These are phyloP conservation scores for Cryphonectria carpinicola DNA, from an alignment of 2,329 filamentous ascomycete species.

Conservation along the genomic window DNA sequence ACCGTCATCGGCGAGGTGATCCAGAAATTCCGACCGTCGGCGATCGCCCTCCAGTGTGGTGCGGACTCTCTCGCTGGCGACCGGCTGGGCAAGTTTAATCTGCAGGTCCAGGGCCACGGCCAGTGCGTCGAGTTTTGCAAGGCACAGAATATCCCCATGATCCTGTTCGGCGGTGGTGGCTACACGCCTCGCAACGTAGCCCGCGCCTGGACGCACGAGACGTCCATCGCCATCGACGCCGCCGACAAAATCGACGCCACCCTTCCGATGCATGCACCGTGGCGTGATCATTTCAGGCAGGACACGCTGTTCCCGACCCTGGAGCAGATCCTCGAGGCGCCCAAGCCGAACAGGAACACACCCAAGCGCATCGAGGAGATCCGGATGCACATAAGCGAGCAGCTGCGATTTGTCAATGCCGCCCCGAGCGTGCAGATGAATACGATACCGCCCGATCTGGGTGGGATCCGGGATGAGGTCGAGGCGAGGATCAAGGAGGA, in stretches of 20 bases:
- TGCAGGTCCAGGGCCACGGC: conserved; percentile 93
- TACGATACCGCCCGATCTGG: conserved; percentile 77
- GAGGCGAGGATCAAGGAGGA: conserved; percentile 70
- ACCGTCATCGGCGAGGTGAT: conserved; percentile 78
- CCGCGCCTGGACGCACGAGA: conserved; percentile 96
- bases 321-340: conserved; percentile 70
- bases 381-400: conserved; percentile 78
- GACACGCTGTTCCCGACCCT: conserved; percentile 88
- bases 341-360: conserved; percentile 77
- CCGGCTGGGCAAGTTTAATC: conserved; percentile 91
- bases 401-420: conserved; percentile 81
- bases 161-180: conserved; percentile 91
- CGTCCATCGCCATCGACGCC: conserved; percentile 81
- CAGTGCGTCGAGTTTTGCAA: conserved; percentile 91
- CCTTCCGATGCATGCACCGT: conserved; percentile 80
- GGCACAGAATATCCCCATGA: conserved; percentile 74
- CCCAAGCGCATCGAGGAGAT: conserved; percentile 76
- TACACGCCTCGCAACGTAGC: conserved; percentile 98
- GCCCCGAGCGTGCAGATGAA: conserved; percentile 88
- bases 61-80: conserved; percentile 94
- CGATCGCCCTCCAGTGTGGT: conserved; percentile 93
- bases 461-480: conserved; percentile 68
- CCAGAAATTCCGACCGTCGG: conserved; percentile 81
- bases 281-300: conserved; percentile 85
- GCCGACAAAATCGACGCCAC: conserved; percentile 70